These are phyloP conservation scores for Erysimum cheiri DNA, from an alignment of 441 rosid species.

Conservation along the genomic window DNA sequence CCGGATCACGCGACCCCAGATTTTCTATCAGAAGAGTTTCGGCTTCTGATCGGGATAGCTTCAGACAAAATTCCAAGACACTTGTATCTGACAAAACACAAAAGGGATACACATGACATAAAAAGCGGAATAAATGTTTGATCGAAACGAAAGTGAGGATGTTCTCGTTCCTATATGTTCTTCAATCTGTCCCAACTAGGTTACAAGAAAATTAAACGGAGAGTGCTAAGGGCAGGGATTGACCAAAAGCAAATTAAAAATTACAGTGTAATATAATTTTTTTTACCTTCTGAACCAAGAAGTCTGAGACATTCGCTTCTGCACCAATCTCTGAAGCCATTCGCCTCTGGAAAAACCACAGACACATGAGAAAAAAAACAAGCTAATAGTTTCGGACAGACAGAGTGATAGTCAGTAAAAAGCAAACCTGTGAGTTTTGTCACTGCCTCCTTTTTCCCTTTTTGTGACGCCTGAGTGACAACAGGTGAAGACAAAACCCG, in stretches of 20 bases:
- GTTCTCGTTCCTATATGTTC: not conserved
- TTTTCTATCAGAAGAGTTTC: constrained; percentile 81
- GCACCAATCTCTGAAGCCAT: constrained; percentile 97
- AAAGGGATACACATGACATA: constrained; percentile 19
- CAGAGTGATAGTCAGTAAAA: constrained; percentile 8
- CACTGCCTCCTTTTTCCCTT: constrained; percentile 65
- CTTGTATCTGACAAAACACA: constrained; percentile 69
- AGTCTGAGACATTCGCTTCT: constrained; percentile 85
- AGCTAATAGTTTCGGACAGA: constrained; percentile 5
- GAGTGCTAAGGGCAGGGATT: not conserved
- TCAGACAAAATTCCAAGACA: constrained; percentile 87
- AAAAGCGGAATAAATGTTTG: constrained; percentile 16
- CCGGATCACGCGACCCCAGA: constrained; percentile 77
- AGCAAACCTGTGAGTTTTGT: constrained; percentile 73
- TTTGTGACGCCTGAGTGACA: constrained; percentile 56
- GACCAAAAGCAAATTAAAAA: not conserved
- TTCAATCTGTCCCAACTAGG: constrained; percentile 3
- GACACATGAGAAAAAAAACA: constrained; percentile 24
- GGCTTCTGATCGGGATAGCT: constrained; percentile 96
- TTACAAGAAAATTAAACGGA: not conserved
- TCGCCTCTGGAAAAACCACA: constrained; percentile 74
- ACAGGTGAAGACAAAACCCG: constrained; percentile 63
- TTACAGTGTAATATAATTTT: constrained; percentile 3
- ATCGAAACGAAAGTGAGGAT: not conserved
- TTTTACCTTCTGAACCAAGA: constrained; percentile 82